Percentiles rank a stretch among this genome's conserved stretches.
Conservation (phyloP, 768 basidiomycete genomes). For the Serpula lacrymans region DNA sequence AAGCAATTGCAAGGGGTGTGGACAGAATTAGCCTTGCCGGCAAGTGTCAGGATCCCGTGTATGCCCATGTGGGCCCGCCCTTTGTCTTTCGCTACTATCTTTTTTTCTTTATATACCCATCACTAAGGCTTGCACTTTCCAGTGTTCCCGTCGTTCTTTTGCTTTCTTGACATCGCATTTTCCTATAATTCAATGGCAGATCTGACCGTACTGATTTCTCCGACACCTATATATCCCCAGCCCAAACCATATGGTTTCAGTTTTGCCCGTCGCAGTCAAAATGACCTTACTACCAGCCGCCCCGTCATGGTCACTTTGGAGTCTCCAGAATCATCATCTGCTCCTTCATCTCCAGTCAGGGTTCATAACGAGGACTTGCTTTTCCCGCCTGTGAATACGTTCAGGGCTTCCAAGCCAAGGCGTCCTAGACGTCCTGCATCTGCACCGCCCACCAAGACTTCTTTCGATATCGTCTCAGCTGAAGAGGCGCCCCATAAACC, state of each 20-base stretch:
- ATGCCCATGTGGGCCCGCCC: too few species aligned
- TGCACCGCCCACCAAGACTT: conserved; percentile 17
- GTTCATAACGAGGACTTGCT: conserved; percentile 18
- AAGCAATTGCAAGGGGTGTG: too few species aligned
- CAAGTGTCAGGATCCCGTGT: too few species aligned
- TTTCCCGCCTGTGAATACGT: conserved; percentile 26
- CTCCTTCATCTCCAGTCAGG: conserved; percentile 23
- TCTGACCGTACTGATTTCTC: conserved; percentile 30
- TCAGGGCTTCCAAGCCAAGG: conserved; percentile 14
- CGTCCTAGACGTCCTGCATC: conserved; percentile 14
- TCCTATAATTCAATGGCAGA: too few species aligned
- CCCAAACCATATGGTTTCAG: conserved; percentile 21
- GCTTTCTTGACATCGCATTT: too few species aligned
- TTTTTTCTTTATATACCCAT: too few species aligned
- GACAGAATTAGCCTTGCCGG: too few species aligned
- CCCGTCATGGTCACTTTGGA: conserved; percentile 32
- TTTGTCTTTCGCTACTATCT: too few species aligned
- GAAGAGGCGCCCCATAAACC: conserved; percentile 3
- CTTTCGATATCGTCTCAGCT: background rate
- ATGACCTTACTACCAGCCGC: conserved; percentile 15
- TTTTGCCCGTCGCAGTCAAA: conserved; percentile 26
- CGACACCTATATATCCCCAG: conserved; percentile 21
- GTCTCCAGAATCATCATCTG: conserved; percentile 19
- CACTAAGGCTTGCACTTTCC: too few species aligned
- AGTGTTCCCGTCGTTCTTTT: too few species aligned